phyloP scores from a whole-genome alignment of 1,284 basidiomycete genomes.

The Puccinia triticina region DNA sequence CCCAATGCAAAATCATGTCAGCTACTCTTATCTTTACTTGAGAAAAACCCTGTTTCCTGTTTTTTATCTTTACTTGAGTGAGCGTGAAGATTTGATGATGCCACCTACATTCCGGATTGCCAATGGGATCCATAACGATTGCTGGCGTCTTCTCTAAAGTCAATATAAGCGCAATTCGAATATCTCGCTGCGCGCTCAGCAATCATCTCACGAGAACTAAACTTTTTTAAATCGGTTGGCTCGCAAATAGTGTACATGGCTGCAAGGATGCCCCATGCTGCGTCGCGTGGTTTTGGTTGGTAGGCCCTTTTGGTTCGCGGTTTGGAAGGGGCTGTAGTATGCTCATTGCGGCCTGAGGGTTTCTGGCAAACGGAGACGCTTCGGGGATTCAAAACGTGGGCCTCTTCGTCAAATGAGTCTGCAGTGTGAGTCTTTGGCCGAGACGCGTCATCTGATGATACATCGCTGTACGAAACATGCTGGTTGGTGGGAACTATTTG shows the following conservation, averaged over 20 bases:
- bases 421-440: not conserved
- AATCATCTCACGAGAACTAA: constrained; percentile 41
- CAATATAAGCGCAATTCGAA: constrained; percentile 12
- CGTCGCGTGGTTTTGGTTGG: constrained; percentile 57
- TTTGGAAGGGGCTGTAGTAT: not conserved
- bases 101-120: constrained; percentile 43
- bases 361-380: not conserved
- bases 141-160: not conserved
- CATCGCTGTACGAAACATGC: not conserved
- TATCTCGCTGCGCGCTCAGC: constrained; percentile 22
- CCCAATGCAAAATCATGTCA: not conserved
- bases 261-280: constrained; percentile 58
- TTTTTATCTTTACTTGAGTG: not conserved
- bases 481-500: not conserved
- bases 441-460: constrained; percentile 18
- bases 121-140: constrained; percentile 25
- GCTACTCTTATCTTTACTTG: not conserved
- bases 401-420: not conserved
- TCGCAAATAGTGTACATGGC: constrained; percentile 55
- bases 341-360: not conserved
- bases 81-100: not conserved
- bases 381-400: not conserved
- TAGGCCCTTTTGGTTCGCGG: constrained; percentile 54
- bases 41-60: not conserved
- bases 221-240: constrained; percentile 51